These are phyloP conservation scores for Danielia oregonensis DNA, from an alignment of 805 yeast genomes.

Conservation along the genomic window DNA sequence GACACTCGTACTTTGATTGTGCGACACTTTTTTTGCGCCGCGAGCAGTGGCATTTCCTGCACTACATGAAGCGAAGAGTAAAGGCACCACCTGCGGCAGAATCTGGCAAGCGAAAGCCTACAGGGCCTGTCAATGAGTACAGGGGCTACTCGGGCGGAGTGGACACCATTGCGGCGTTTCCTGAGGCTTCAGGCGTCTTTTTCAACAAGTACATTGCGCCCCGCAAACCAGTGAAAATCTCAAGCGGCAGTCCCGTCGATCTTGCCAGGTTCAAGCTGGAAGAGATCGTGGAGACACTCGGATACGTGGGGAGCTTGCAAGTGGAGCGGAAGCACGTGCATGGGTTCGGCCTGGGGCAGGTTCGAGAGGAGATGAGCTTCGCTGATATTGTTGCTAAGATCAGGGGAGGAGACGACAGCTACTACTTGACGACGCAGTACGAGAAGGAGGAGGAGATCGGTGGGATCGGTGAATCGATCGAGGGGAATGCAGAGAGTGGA, in stretches of 20 bases:
- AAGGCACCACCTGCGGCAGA: too few relatives aligned
- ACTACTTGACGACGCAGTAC: conserved; percentile 72
- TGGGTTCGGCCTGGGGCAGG: conserved; percentile 67
- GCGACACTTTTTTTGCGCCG: too few relatives aligned
- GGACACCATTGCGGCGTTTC: conserved; percentile 1
- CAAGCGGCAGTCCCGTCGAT: conserved; percentile 23
- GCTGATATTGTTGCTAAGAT: conserved; percentile 44
- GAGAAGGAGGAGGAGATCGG: conserved; percentile 37
- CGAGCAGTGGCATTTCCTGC: too few relatives aligned
- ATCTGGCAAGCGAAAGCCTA: conserved; percentile 3
- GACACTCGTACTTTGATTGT: too few relatives aligned
- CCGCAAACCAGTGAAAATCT: conserved; percentile 51
- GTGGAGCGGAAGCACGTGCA: conserved; percentile 56
- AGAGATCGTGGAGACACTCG: conserved; percentile 33
- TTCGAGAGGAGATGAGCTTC: conserved; percentile 49
- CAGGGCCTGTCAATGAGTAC: conserved; percentile 6
- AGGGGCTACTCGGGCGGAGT: conserved; percentile 7
- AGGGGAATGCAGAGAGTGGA: too few relatives aligned
- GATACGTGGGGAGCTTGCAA: conserved; percentile 37
- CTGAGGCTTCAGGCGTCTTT: too few relatives aligned
- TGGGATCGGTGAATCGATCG: neutral
- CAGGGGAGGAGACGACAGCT: conserved; percentile 38
- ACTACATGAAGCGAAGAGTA: too few relatives aligned
- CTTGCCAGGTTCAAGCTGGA: conserved; percentile 27
- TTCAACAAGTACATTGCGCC: conserved; percentile 35